Evolutionary conservation across 129 eudicot species (phyloP), one percentile per base, ranked within the genome.

Genomic region (Centrapalus pauciflorus): DNA sequence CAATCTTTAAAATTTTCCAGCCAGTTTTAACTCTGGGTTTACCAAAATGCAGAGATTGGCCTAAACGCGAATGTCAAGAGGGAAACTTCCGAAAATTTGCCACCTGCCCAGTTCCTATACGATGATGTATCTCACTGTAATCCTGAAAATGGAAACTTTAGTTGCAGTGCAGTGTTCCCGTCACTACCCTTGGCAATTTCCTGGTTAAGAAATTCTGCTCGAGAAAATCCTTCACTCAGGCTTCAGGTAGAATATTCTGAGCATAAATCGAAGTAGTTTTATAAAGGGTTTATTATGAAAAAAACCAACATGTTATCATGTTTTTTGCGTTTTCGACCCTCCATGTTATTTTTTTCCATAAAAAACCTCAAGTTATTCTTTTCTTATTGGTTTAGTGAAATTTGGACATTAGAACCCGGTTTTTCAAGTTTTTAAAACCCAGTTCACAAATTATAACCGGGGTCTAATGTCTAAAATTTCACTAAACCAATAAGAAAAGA

Each of bases 81-180:
- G 52, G 74, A 57, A 55, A 25, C 13, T 37, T 60, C 52, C 6
- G 76, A 80, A 25, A 70, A 23, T 57, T 70, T 66, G 52, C 89
- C 89, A 33, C 66, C 81, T 23, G 33, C 25, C 0, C 59, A 72
- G 13, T 82, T 87, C 55, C 49, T 82, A 48, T 69, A 65, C 35
- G 80, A 80, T 38, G 84, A 78, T 64, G 51, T 54, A 28, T 71
- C 91, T 45, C 49, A 55, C 32, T 77, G 85, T 76, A 75, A 51
- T 66, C 81, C 83, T 32, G 78, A 40, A 27, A 74, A 67, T 69
- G 85, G 81, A 61, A 35, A 66, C 32, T 79, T 78, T 64, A 51
- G 78, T 68, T 77, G 90, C 81, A 90, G 97, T 69, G 76, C 84
- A 12, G 97, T 90, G 48, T 74, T 84, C 45, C 84, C 95, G 3